These are phyloP conservation scores for Rauvolfia tetraphylla DNA, from an alignment of 257 asterid genomes.

Conservation along the genomic window DNA sequence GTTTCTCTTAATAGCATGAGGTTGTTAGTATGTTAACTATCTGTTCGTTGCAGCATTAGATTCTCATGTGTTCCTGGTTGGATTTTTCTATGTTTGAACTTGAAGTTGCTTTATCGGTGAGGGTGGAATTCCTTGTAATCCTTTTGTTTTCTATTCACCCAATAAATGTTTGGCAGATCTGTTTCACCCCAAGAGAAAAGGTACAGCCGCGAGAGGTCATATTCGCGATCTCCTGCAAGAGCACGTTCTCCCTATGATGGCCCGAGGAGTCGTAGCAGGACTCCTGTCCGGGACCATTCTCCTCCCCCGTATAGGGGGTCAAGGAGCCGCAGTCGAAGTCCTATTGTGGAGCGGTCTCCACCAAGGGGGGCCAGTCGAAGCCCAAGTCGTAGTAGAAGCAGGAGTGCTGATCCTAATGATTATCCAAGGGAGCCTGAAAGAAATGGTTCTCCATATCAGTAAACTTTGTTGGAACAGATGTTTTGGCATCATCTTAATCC, in stretches of 20 bases:
- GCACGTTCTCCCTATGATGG: conserved; percentile 30
- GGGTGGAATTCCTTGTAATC: neutral
- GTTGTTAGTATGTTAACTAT: neutral
- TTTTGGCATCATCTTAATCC: neutral
- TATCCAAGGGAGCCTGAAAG: conserved; percentile 22
- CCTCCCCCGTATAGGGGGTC: conserved; percentile 54
- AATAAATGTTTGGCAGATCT: conserved; percentile 45
- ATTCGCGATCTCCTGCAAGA: conserved; percentile 45
- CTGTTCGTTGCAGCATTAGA: neutral
- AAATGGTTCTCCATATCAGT: conserved; percentile 28
- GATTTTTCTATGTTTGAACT: neutral
- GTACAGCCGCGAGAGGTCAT: conserved; percentile 61
- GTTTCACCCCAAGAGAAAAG: conserved; percentile 62
- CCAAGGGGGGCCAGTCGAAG: conserved; percentile 28
- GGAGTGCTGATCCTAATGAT: conserved; percentile 29
- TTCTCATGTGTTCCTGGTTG: neutral
- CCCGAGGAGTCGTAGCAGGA: conserved; percentile 41
- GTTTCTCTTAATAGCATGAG: neutral
- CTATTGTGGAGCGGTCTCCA: conserved; percentile 38
- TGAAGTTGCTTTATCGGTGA: neutral
- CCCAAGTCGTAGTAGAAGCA: conserved; percentile 29
- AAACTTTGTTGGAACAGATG: neutral
- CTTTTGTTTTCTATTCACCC: neutral
- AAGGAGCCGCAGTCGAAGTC: conserved; percentile 55
- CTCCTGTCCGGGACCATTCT: conserved; percentile 48